These are phyloP conservation scores for Lichtheimia ramosa DNA, from an alignment of 371 early-diverging fungal genomes.

Conservation along the genomic window DNA sequence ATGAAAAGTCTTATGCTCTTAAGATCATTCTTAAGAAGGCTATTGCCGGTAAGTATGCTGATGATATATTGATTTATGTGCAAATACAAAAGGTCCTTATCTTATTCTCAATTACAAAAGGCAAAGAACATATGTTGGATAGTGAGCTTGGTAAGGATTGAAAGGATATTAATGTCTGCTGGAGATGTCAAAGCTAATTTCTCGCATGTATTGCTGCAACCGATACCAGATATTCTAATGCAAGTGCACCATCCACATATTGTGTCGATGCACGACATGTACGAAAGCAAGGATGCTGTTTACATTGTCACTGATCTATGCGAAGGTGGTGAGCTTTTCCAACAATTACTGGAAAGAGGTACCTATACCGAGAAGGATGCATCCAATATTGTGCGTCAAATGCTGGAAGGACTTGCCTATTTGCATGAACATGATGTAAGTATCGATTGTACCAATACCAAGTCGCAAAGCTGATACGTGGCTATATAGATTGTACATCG, in stretches of 20 bases:
- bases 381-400: conserved; percentile 63
- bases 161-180: neutral
- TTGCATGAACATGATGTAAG: conserved; percentile 72
- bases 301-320: conserved; percentile 85
- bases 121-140: conserved; percentile 83
- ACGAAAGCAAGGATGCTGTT: conserved; percentile 77
- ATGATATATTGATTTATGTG: too few species aligned
- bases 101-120: conserved; percentile 18
- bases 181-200: neutral
- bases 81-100: neutral
- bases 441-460: neutral
- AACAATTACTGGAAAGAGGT: conserved; percentile 76
- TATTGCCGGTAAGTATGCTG: conserved; percentile 39
- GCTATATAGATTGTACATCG: conserved; percentile 74
- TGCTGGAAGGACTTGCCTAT: conserved; percentile 79
- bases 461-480: neutral
- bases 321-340: conserved; percentile 88
- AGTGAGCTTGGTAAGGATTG: conserved; percentile 67
- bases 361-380: conserved; percentile 80
- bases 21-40: conserved; percentile 81
- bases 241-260: conserved; percentile 80
- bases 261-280: conserved; percentile 77
- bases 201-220: neutral
- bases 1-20: conserved; percentile 69
- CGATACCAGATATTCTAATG: conserved; percentile 62